Conservation (phyloP, 495 filamentous ascomycete species). For the Aeminium ludgeri region DNA sequence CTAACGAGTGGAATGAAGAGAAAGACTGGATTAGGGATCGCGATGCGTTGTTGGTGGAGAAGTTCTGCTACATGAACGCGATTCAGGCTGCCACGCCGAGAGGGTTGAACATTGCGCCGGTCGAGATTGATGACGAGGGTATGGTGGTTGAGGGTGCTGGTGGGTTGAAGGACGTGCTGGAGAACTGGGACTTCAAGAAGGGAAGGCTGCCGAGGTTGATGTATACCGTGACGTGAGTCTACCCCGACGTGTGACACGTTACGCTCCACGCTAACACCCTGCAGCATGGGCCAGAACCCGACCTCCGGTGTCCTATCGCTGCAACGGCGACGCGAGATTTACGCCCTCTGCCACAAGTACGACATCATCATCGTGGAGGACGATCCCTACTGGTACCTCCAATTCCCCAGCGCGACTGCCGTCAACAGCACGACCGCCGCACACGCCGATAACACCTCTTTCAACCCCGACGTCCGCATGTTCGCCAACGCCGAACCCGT, state of each 20-base stretch:
- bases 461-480: slow-evolving; percentile 14
- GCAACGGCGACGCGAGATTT: slow-evolving; percentile 57
- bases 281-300: slow-evolving; percentile 79
- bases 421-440: slow-evolving; percentile 18
- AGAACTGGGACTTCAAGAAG: slow-evolving; percentile 58
- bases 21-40: slow-evolving; percentile 47
- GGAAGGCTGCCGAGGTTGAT: slow-evolving; percentile 67
- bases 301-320: slow-evolving; percentile 58
- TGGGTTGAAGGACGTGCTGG: slow-evolving; percentile 58
- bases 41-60: slow-evolving; percentile 58
- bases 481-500: slow-evolving; percentile 13
- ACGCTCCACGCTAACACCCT: slow-evolving; percentile 1
- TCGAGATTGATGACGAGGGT: slow-evolving; percentile 61
- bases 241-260: not conserved
- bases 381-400: slow-evolving; percentile 92
- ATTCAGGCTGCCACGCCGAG: slow-evolving; percentile 47
- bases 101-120: slow-evolving; percentile 52
- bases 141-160: slow-evolving; percentile 51
- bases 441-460: slow-evolving; percentile 9
- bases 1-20: slow-evolving; percentile 53
- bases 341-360: slow-evolving; percentile 62
- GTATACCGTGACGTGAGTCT: slow-evolving; percentile 74
- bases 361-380: slow-evolving; percentile 91
- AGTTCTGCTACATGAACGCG: slow-evolving; percentile 62
- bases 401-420: slow-evolving; percentile 52